Evolutionary conservation across 768 basidiomycete species (phyloP), one percentile per base, ranked within the genome.

Genomic region (Serendipita vermifera): DNA sequence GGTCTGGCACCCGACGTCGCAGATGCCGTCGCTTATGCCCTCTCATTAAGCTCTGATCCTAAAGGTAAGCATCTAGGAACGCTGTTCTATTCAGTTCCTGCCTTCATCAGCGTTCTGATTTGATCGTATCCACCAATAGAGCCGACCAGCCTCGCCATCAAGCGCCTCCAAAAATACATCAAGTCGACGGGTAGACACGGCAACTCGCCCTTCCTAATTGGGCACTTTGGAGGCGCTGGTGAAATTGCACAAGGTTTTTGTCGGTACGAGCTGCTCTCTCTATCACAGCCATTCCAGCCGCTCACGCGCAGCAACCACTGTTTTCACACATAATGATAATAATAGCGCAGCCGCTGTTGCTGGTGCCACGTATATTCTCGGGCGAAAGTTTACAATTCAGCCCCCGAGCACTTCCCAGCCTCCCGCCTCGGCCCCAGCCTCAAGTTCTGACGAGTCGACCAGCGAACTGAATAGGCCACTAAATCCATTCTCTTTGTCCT

Each of bases 151-250:
- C 74, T 77, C 1, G 79, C 85, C 1, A 69, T 98, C 5, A 66
- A 68, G n/a, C 82, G 92, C 5, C 70, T 92, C 9, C 79, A 82
- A 5, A 69, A 73, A 22, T 91, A 87, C 65, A 73, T 97, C 13
- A 81, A 75, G 46, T 88, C 91, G 0, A 69, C 80, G 15, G 92
- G 93, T 2, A 76, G 88, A 29, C 97, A 96, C 64, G 93, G 93
- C 67, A 76, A 68, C n/a, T 81, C 81, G 0, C 81, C 92, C 1
- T 97, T 91, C 70, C 77, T 98, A 14, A 75, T 98, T n/a, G 90
- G 90, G 0, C 90, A 96, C 62, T 97, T 96, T 65, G 94, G 94
- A 15, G 88, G 91, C 17, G 75, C 84, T 0, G 94, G 94, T 3
- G 94, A 97, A 64, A 81, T 97, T 9, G 78, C 86, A 0, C 94